Conservation (phyloP, 371 early-diverging fungal species). For the Fennellomyces sp. region DNA sequence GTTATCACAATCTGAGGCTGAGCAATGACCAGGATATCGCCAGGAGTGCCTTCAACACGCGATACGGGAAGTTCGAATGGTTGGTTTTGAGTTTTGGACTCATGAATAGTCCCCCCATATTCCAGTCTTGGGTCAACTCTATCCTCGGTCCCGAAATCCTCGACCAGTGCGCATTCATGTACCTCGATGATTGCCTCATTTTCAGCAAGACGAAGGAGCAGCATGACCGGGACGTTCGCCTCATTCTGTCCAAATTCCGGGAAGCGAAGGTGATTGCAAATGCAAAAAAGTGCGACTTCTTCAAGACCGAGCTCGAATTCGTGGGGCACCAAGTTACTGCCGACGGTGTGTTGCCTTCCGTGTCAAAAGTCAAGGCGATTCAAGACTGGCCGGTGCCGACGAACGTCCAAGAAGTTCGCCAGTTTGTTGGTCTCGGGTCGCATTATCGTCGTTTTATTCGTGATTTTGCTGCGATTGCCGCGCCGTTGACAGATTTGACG, state of each 20-base stretch:
- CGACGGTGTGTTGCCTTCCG: constrained; percentile 27
- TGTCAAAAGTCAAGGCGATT: constrained; percentile 32
- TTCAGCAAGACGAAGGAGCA: constrained; percentile 47
- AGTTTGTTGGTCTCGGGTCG: constrained; percentile 29
- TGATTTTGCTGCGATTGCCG: neutral
- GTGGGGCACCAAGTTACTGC: constrained; percentile 39
- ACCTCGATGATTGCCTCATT: constrained; percentile 64
- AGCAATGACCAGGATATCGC: constrained; percentile 21
- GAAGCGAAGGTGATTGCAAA: constrained; percentile 38
- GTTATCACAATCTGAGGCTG: too few relatives aligned
- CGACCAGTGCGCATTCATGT: constrained; percentile 49
- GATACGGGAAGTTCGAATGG: constrained; percentile 47
- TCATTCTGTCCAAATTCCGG: constrained; percentile 35
- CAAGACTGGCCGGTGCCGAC: too few relatives aligned
- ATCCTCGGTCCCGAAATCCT: constrained; percentile 41
- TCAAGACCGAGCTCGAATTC: constrained; percentile 29
- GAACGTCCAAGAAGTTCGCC: constrained; percentile 36
- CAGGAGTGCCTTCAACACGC: constrained; percentile 31
- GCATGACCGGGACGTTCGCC: constrained; percentile 30
- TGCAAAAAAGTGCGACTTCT: constrained; percentile 55
- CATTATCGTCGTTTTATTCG: constrained; percentile 21
- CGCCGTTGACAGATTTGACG: constrained; percentile 1
- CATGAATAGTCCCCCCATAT: constrained; percentile 39
- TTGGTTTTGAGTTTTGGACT: constrained; percentile 55
- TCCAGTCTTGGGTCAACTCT: constrained; percentile 52